phyloP scores from a whole-genome alignment of 805 yeast species.

The Myxozyma udenii region DNA sequence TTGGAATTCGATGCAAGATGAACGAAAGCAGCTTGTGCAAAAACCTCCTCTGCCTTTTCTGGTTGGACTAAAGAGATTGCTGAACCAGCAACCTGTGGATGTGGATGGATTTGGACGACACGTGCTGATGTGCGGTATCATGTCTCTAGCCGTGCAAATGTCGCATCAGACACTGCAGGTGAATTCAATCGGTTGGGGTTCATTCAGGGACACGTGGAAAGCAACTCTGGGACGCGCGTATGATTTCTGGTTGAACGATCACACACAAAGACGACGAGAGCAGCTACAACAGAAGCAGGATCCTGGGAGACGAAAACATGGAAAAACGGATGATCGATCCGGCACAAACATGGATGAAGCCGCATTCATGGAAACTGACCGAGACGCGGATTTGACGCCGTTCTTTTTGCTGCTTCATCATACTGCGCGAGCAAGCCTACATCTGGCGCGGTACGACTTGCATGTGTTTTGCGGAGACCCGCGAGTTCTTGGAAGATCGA shows the following conservation, averaged over 20 bases:
- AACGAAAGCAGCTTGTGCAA: constrained; percentile 4
- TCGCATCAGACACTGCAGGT: constrained; percentile 67
- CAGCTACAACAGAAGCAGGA: not conserved
- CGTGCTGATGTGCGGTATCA: constrained; percentile 61
- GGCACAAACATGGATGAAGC: not conserved
- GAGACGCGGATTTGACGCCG: constrained; percentile 7
- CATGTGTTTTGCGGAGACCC: constrained; percentile 80
- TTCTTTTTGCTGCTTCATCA: constrained; percentile 10
- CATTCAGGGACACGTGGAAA: constrained; percentile 57
- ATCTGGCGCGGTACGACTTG: constrained; percentile 72
- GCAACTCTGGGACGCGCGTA: constrained; percentile 64
- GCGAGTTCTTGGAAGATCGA: constrained; percentile 66
- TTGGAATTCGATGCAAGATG: constrained; percentile 46
- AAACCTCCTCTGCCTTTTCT: constrained; percentile 46
- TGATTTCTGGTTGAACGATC: constrained; percentile 58
- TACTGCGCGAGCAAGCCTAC: constrained; percentile 38
- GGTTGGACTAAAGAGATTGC: constrained; percentile 53
- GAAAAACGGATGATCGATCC: no score
- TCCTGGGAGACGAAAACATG: not conserved
- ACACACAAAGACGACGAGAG: constrained; percentile 4
- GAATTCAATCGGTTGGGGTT: constrained; percentile 45
- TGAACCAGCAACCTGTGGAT: constrained; percentile 49
- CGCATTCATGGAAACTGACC: not conserved
- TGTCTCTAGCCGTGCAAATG: constrained; percentile 66
- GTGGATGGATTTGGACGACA: constrained; percentile 61